Evolutionary conservation across 208 protist genomes (phyloP).

Genomic region (Acanthamoeba lenticulata): DNA sequence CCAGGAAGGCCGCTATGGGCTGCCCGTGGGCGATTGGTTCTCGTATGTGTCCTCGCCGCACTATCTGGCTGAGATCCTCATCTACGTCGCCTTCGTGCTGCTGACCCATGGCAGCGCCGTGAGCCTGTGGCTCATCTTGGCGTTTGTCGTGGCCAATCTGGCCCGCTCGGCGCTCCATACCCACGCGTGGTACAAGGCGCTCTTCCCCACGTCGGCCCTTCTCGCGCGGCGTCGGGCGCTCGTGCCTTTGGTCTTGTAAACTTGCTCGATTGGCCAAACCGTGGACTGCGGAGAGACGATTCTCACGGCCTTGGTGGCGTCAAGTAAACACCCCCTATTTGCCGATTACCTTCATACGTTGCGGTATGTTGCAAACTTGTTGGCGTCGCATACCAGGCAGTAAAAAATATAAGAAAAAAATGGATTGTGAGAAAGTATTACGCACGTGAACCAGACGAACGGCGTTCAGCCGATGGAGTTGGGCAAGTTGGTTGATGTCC

Average conservation of each 20-base stretch:
- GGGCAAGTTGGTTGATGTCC: background rate
- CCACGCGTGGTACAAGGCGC: background rate
- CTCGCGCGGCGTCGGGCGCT: background rate
- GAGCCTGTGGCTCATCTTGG: conserved; percentile 13
- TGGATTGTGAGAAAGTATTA: no score
- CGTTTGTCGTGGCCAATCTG: background rate
- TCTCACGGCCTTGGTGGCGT: no score
- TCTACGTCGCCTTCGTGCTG: background rate
- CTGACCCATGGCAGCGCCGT: background rate
- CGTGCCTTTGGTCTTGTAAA: background rate
- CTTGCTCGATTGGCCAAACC: no score
- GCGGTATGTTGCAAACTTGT: no score
- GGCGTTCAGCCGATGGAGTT: background rate
- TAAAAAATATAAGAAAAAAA: no score
- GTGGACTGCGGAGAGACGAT: no score
- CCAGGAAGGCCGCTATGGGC: background rate
- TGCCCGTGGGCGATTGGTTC: background rate
- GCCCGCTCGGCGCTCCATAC: background rate
- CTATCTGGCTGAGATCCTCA: conserved; percentile 24
- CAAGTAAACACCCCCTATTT: no score
- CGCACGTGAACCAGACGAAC: no score
- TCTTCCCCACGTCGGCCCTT: background rate
- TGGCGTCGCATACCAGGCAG: no score
- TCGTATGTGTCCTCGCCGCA: background rate
- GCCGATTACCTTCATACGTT: no score